A percentile compares a stretch with the other conserved stretches of the same genome.
Evolutionary conservation across 495 filamentous ascomycete species (phyloP).

Genomic region (Articulospora tetracladia): DNA sequence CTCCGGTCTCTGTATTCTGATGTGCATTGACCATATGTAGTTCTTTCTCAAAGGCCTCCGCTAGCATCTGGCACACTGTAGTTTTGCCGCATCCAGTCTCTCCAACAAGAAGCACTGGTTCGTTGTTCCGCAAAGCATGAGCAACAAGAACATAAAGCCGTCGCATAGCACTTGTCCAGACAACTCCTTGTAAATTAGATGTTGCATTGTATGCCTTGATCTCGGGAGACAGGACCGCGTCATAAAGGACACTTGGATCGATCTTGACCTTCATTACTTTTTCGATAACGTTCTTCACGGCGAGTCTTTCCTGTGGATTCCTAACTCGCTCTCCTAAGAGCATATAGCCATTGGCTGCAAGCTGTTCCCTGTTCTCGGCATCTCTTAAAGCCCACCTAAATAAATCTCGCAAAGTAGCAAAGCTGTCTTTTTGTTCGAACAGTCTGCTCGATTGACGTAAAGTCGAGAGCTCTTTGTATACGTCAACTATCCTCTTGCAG

Average conservation of each 20-base stretch:
- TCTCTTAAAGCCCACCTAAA: slow-evolving; percentile 94
- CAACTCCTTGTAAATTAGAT: slow-evolving; percentile 55
- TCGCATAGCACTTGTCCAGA: slow-evolving; percentile 95
- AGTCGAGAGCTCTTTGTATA: slow-evolving; percentile 86
- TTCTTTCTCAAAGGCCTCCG: slow-evolving; percentile 68
- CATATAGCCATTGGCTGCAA: slow-evolving; percentile 94
- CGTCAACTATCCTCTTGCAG: slow-evolving; percentile 83
- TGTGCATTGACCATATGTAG: slow-evolving; percentile 94
- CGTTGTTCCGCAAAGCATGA: slow-evolving; percentile 81
- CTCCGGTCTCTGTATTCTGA: slow-evolving; percentile 94
- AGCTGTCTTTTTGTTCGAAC: slow-evolving; percentile 97
- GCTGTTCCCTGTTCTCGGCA: slow-evolving; percentile 79
- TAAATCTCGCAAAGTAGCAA: slow-evolving; percentile 93
- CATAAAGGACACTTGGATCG: slow-evolving; percentile 69
- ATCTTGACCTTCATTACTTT: slow-evolving; percentile 86
- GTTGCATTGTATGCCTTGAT: slow-evolving; percentile 46
- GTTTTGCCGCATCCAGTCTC: slow-evolving; percentile 98
- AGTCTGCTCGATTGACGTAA: slow-evolving; percentile 83
- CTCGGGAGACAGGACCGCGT: slow-evolving; percentile 45
- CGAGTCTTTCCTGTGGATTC: slow-evolving; percentile 79
- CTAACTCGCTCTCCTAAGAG: slow-evolving; percentile 90
- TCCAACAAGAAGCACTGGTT: slow-evolving; percentile 90
- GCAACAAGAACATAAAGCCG: slow-evolving; percentile 82
- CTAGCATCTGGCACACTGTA: slow-evolving; percentile 88
- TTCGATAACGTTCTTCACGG: slow-evolving; percentile 86